Evolutionary conservation across 495 filamentous ascomycete species (phyloP).

Genomic region (Lasiosphaeria hispida): DNA sequence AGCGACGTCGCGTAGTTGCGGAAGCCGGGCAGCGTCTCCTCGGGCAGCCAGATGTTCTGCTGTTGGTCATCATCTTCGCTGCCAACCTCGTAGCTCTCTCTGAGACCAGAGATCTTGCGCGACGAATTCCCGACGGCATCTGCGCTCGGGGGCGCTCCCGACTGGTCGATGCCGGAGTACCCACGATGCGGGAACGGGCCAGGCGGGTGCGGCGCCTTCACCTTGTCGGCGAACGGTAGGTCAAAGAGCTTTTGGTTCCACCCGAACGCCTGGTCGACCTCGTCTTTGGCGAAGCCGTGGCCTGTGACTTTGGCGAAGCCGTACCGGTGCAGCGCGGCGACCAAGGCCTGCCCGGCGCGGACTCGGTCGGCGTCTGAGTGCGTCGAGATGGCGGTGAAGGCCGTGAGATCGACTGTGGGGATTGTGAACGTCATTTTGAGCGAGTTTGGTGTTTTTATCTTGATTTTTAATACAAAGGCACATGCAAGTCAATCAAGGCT

Average conservation of each 20-base stretch:
- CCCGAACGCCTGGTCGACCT: slow-evolving; percentile 49
- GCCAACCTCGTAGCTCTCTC: slow-evolving; percentile 66
- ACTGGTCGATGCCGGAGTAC: slow-evolving; percentile 27
- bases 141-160: slow-evolving; percentile 24
- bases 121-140: slow-evolving; percentile 12
- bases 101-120: slow-evolving; percentile 1
- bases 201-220: slow-evolving; percentile 31
- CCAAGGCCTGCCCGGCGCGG: background rate
- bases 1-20: slow-evolving; percentile 51
- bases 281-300: slow-evolving; percentile 45
- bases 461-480: too few relatives aligned
- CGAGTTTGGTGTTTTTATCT: too few relatives aligned
- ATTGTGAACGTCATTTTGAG: background rate
- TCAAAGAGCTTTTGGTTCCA: slow-evolving; percentile 44
- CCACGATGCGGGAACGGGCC: slow-evolving; percentile 28
- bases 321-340: slow-evolving; percentile 15
- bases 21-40: slow-evolving; percentile 57
- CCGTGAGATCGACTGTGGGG: background rate
- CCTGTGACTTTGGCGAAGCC: slow-evolving; percentile 58
- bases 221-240: slow-evolving; percentile 27
- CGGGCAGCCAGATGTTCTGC: slow-evolving; percentile 65
- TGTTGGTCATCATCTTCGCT: slow-evolving; percentile 54
- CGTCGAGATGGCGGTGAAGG: background rate
- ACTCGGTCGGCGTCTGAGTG: background rate
- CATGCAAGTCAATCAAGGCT: too few relatives aligned